phyloP scores from a whole-genome alignment of 176 grass and related monocot genomes.

The Zizania latifolia region DNA sequence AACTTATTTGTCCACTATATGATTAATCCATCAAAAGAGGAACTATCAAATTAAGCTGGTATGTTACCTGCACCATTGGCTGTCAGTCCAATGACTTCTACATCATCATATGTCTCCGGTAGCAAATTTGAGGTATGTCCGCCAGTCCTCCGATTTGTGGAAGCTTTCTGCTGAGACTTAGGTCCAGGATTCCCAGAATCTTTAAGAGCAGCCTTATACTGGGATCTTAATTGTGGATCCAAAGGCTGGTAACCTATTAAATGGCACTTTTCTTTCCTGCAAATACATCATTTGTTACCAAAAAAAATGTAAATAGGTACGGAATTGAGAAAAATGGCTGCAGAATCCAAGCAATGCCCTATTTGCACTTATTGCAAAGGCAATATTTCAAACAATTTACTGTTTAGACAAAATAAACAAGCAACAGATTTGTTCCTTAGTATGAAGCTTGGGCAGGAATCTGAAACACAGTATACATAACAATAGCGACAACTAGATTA shows the following conservation, averaged over 20 bases:
- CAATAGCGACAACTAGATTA: not conserved
- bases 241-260: constrained; percentile 71
- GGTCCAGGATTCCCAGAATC: constrained; percentile 27
- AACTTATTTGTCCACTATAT: not conserved
- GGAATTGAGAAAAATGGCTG: not conserved
- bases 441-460: not conserved
- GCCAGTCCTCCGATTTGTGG: not conserved
- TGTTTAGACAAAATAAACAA: not conserved
- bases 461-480: not conserved
- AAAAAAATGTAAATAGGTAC: not conserved
- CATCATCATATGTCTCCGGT: constrained; percentile 39
- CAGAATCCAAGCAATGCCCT: not conserved
- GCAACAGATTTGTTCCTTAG: not conserved
- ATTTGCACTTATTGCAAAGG: not conserved
- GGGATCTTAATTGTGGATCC: constrained; percentile 33
- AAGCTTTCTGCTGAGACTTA: constrained; percentile 29
- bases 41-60: not conserved
- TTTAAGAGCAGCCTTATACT: constrained; percentile 49
- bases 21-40: constrained; percentile 8
- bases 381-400: constrained; percentile 1
- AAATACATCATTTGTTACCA: constrained; percentile 7
- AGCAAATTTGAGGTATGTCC: constrained; percentile 39
- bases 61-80: constrained; percentile 24
- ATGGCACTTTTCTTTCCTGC: constrained; percentile 75
- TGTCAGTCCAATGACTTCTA: constrained; percentile 13